Evolutionary conservation across 306 rosid genomes (phyloP).

Genomic region (Oxytropis ochrocephala): DNA sequence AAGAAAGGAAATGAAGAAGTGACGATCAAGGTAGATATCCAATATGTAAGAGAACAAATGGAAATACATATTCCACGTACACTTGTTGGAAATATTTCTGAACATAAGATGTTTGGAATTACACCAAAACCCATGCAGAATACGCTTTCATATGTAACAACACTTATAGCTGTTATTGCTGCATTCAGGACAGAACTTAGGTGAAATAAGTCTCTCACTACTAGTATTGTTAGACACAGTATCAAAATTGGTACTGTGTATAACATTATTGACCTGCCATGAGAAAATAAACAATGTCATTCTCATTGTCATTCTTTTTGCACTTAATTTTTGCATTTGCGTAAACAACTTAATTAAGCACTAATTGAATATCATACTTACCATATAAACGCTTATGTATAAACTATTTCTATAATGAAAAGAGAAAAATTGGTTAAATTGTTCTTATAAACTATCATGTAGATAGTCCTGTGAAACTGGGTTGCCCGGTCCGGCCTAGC

Average conservation of each 20-base stretch:
- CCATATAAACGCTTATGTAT: too few species aligned
- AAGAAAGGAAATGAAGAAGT: conserved; percentile 49
- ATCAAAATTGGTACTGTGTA: conserved; percentile 48
- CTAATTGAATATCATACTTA: too few species aligned
- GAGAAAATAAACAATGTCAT: not conserved
- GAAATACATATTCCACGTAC: conserved; percentile 64
- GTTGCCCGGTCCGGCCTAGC: too few species aligned
- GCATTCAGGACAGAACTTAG: conserved; percentile 34
- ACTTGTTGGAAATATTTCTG: conserved; percentile 64
- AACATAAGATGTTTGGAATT: conserved; percentile 54
- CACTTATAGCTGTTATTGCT: conserved; percentile 40
- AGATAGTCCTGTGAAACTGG: too few species aligned
- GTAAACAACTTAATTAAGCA: too few species aligned
- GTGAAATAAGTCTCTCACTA: conserved; percentile 26
- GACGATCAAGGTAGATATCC: conserved; percentile 44
- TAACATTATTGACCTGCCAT: conserved; percentile 45
- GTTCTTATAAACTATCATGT: too few species aligned
- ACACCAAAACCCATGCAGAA: conserved; percentile 64
- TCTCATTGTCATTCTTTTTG: not conserved
- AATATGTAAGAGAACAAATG: conserved; percentile 44
- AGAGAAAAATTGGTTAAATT: too few species aligned
- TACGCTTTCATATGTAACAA: conserved; percentile 39
- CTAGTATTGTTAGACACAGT: conserved; percentile 33
- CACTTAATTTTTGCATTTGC: not conserved
- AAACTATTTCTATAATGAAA: too few species aligned